These are phyloP conservation scores for Botryosphaeria agaves DNA, from an alignment of 2,329 filamentous ascomycete genomes.

Conservation along the genomic window DNA sequence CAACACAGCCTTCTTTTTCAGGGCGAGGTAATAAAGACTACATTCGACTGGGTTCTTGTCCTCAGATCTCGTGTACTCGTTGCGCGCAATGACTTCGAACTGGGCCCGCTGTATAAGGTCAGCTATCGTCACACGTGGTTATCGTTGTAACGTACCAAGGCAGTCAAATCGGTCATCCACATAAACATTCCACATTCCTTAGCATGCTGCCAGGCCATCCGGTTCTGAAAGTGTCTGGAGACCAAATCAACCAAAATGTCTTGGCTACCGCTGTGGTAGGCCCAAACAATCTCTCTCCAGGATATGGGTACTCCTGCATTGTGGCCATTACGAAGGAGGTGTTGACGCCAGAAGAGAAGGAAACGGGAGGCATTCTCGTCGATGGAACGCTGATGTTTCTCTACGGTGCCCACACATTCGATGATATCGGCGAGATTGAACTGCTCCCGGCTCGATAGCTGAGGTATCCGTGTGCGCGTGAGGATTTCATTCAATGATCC, in stretches of 20 bases:
- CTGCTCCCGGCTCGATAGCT: constrained; percentile 72
- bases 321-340: constrained; percentile 38
- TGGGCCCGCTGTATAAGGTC: constrained; percentile 42
- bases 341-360: constrained; percentile 72
- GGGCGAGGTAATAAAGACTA: constrained; percentile 76
- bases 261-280: constrained; percentile 69
- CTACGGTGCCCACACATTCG: constrained; percentile 68
- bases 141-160: constrained; percentile 42
- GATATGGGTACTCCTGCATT: constrained; percentile 26
- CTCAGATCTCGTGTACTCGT: constrained; percentile 80
- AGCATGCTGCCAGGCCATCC: constrained; percentile 70
- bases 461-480: constrained; percentile 55
- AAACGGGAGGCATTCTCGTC: constrained; percentile 82
- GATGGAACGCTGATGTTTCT: constrained; percentile 74
- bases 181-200: constrained; percentile 81
- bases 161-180: constrained; percentile 68
- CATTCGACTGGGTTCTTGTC: constrained; percentile 83
- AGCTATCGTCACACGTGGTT: constrained; percentile 3
- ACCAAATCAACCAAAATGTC: constrained; percentile 81
- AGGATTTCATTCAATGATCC: constrained; percentile 57
- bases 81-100: constrained; percentile 80
- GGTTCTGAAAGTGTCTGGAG: constrained; percentile 59
- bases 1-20: constrained; percentile 79
- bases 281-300: constrained; percentile 68
- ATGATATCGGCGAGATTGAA: constrained; percentile 72